A percentile compares a stretch with the other conserved stretches of the same genome.
phyloP scores from a whole-genome alignment of 176 grass and related monocot genomes.

The Zea luxurians region DNA sequence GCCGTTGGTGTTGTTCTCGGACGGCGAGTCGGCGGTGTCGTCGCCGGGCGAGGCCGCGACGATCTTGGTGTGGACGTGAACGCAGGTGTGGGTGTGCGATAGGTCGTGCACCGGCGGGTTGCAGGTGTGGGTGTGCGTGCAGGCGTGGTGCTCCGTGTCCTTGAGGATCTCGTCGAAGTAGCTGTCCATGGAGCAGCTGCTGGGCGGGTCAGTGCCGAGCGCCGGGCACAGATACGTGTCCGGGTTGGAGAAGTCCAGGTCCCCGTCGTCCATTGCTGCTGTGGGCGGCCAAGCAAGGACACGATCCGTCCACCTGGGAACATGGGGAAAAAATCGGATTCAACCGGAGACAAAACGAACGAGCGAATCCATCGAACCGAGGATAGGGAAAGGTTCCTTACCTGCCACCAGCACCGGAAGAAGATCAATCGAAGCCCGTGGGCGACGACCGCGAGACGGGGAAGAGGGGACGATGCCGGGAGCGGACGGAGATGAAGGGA shows the following conservation, averaged over 20 bases:
- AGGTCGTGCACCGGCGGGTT: constrained; percentile 59
- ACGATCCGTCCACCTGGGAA: not conserved
- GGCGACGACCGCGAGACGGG: not conserved
- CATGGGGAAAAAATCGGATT: not conserved
- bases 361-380: not conserved
- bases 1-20: constrained; percentile 24
- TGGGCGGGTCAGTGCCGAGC: constrained; percentile 32
- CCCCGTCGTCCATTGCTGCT: constrained; percentile 60
- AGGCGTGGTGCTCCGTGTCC: constrained; percentile 56
- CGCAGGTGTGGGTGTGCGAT: constrained; percentile 74
- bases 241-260: constrained; percentile 65
- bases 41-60: constrained; percentile 43
- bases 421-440: not conserved
- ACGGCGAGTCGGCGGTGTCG: constrained; percentile 16
- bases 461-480: not conserved
- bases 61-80: constrained; percentile 77
- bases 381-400: not conserved
- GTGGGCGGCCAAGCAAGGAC: not conserved
- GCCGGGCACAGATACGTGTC: constrained; percentile 42
- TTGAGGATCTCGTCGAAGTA: constrained; percentile 68
- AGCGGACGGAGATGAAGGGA: too few species aligned
- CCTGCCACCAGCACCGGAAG: not conserved
- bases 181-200: constrained; percentile 67
- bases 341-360: not conserved
- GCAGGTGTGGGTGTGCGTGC: constrained; percentile 84